Conservation (phyloP, 345 rosid species). For the Dipteronia dyeriana region DNA sequence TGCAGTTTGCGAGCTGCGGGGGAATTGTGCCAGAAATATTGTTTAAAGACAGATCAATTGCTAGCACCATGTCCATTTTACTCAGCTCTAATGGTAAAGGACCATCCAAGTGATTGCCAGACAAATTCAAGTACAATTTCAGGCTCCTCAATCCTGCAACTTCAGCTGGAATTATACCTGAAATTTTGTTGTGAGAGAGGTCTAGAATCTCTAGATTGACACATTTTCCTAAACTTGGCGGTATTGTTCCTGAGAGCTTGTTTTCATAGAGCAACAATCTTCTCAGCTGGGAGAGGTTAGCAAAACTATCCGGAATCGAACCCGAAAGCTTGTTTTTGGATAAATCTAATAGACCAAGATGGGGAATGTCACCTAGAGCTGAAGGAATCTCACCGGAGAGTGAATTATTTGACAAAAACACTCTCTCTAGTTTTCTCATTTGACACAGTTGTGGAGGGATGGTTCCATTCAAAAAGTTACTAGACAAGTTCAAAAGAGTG, state of each 20-base stretch:
- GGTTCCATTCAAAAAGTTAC: constrained; percentile 72
- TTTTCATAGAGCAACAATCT: constrained; percentile 61
- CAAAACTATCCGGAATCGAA: constrained; percentile 73
- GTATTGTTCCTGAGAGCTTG: constrained; percentile 71
- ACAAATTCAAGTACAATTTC: constrained; percentile 84
- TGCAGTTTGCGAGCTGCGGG: constrained; percentile 77
- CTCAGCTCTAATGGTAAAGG: constrained; percentile 72
- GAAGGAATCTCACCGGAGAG: constrained; percentile 75
- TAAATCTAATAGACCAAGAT: constrained; percentile 79
- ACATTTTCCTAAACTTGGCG: constrained; percentile 68
- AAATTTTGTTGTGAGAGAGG: constrained; percentile 69
- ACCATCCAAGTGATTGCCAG: constrained; percentile 71
- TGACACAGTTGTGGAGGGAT: constrained; percentile 67
- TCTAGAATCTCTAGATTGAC: constrained; percentile 83
- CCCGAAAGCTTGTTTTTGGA: constrained; percentile 85
- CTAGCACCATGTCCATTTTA: constrained; percentile 96
- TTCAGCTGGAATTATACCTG: constrained; percentile 64
- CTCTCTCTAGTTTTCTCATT: constrained; percentile 71
- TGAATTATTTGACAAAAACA: constrained; percentile 70
- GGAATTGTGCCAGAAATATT: constrained; percentile 69
- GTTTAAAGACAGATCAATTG: constrained; percentile 82
- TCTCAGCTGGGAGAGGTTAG: constrained; percentile 74
- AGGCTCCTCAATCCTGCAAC: constrained; percentile 73
- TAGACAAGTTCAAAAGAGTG: constrained; percentile 77
- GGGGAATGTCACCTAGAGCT: constrained; percentile 67